Evolutionary conservation across 225 moss, liverwort and hornwort species (phyloP), one percentile per base, ranked within the genome.

Genomic region (Marchantia polymorpha): DNA sequence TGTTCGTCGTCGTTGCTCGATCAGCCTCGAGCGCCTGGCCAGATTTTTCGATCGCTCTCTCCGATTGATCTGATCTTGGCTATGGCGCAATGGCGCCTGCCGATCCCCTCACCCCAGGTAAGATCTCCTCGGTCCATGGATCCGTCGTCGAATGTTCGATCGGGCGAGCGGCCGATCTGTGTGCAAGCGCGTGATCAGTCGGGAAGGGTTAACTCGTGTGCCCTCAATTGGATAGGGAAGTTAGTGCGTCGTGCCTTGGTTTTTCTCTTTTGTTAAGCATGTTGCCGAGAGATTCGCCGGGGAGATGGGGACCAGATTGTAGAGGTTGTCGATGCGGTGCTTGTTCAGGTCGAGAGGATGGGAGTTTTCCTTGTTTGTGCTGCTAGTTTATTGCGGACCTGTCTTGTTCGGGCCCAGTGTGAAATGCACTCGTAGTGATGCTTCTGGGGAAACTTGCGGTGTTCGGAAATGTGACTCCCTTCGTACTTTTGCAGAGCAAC

Each of bases 401-500:
- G 4, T 27, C 27, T 29, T 14, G 58, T 26, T 69, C 7, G 7
- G 19, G 27, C 6, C 16, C 5, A 48, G 4, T 69, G 11, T 46
- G 64, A 7, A 64, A 11, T 23, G 0, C 64, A 11, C 25, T 64
- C 13, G 27, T 26, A 0, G 13, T 19, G 26, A 66, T 27, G 26
- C 66, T 11, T 19, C 0, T 11, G 14, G 10, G 26, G 23, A 55
- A 15, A 74, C 55, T n/a, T 15, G 13, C 12, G 29, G 25, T 13
- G 69, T 74, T 55, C 27, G 50, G 52, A 30, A 53, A 53, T 8
- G 56, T 39, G 76, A 46, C 47, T 8, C 12, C 30, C 50, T 7
- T 54, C 69, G 55, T 59, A 10, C 54, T 69, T 85, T 52, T 91
- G 68, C 94, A 94, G 97, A 95, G 89, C 93, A 95, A 87, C 90